Percentiles rank a stretch among this genome's conserved stretches.
phyloP scores from a whole-genome alignment of 805 yeast genomes.

The Zygotorulaspora danielsina region DNA sequence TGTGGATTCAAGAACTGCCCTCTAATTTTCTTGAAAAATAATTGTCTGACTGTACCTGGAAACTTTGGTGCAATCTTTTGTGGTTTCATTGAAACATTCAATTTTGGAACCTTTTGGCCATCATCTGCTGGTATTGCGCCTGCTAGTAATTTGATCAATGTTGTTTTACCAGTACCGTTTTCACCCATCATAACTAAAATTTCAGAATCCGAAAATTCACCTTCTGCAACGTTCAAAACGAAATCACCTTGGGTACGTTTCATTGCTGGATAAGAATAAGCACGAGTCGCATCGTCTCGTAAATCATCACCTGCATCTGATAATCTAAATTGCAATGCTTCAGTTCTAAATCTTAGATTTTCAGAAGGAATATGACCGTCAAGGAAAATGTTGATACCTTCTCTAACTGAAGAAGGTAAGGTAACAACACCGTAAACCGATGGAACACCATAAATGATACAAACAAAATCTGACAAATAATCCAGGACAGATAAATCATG shows the following conservation, averaged over 20 bases:
- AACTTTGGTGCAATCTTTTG: slow-evolving; percentile 98
- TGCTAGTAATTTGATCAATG: slow-evolving; percentile 91
- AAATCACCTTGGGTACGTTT: slow-evolving; percentile 94
- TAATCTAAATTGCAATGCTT: slow-evolving; percentile 88
- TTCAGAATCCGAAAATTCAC: slow-evolving; percentile 94
- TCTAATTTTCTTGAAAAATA: slow-evolving; percentile 93
- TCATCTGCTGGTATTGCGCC: slow-evolving; percentile 88
- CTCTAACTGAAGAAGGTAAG: slow-evolving; percentile 93
- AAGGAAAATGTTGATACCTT: slow-evolving; percentile 96
- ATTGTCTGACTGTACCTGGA: slow-evolving; percentile 97
- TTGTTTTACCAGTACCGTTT: slow-evolving; percentile 99
- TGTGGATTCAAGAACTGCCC: slow-evolving; percentile 93
- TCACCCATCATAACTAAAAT: slow-evolving; percentile 99
- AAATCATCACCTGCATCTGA: slow-evolving; percentile 82
- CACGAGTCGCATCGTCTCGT: slow-evolving; percentile 71
- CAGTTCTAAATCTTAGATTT: slow-evolving; percentile 94
- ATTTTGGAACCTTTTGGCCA: slow-evolving; percentile 76
- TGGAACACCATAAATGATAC: slow-evolving; percentile 96
- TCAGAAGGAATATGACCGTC: slow-evolving; percentile 98
- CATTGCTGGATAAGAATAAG: slow-evolving; percentile 77
- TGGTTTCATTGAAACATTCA: slow-evolving; percentile 96
- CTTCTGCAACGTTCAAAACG: slow-evolving; percentile 72
- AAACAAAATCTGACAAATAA: slow-evolving; percentile 92
- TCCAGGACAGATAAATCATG: slow-evolving; percentile 98
- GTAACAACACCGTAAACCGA: slow-evolving; percentile 99